Base-by-base conservation (phyloP, 306 rosid genomes). In the Cucurbita pepo region DNA sequence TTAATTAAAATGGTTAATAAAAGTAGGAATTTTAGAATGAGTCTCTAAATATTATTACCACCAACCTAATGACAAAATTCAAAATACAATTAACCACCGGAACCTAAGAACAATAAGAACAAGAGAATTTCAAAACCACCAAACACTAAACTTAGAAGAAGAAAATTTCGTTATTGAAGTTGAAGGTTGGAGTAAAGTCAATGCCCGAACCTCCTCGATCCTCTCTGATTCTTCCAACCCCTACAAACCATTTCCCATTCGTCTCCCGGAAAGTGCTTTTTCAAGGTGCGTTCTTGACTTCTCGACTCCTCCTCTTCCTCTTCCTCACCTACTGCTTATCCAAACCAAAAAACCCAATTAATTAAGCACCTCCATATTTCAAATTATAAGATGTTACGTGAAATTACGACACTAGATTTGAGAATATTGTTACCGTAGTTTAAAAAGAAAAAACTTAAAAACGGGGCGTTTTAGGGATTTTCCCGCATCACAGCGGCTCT, bases 401-500 rank as follows among this genome's bases (percentile, higher is more conserved):
- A 60, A 60, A 15, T 40, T 4, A 50, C 4, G 14, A 50, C 34
- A 5, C 18, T 14, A 0, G 5, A 50, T 13, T 50, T 50, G 2
- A 50, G 18, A 50, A 16, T 52, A 16, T 52, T 2, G 21, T 52
- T 52, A 52, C 56, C 73, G 2, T 43, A 6, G 19, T 44, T 43
- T 22, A 22, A 5, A 22, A 4, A 0, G n/a, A 7, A 5, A 10
- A 22, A 25, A 57, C 14, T 34, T 60, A 1, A 63, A 16, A 38
- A 7, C 11, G 40, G 55, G 11, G 15, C 38, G 22, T 44, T 6
- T 44, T 50, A 30, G 0, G 69, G 73, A 14, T 10, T 65, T 56
- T 83, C 87, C 16, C 77, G 77, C 45, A 85, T 77, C 43, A 92
- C 88, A 0, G 90, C 88, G 43, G 80, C 72, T 75, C 87, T 83